Base-by-base conservation (phyloP, 1,284 basidiomycete species). In the Takashimella koratensis region DNA sequence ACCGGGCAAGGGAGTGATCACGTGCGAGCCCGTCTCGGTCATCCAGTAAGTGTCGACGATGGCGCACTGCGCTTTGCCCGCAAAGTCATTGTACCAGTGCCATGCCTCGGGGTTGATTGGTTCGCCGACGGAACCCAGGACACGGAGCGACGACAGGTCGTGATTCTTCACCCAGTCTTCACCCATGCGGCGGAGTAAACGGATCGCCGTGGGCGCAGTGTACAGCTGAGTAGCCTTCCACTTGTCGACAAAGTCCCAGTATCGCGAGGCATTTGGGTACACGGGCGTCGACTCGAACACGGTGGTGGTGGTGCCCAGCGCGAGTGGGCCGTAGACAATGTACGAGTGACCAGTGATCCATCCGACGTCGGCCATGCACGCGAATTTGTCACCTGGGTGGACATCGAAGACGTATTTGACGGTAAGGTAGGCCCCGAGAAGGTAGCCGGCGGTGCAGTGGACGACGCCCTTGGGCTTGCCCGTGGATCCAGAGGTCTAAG, bases 291-390 rank as follows among this genome's bases (percentile, higher is more conserved):
- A 91, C 79, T 98, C 96, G 78, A 98, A 98, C 55, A 98, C 86
- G 62, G 86, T 88, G 20, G 95, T 97, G 13, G 91, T 84, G 47
- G 92, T 87, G 59, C 95, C 95, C 73, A 92, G 80, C 70, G 74
- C 71, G 55, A 98, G 84, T 4, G 96, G 96, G 21, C 96, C 95
- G 76, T 98, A 98, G 63, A 98, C 83, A 73, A 98, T 98, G 80
- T 98, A 89, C 76, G 90, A 90, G 80, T 98, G 95, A 39, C 95
- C 95, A 3, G 95, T 98, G 78, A 98, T 97, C 95, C 95, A 98
- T 67, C 95, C 95, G 53, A 98, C 84, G 73, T 98, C 95, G 59
- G 95, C 95, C 94, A 98, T 95, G 81, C 96, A 98, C 4, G 88
- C 95, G 74, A 95, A 98, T 63, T 82, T 85, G 78, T 94, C 88